A percentile compares a stretch with the other conserved stretches of the same genome.
phyloP scores from a whole-genome alignment of 352 stramenopile species.

The Peronosclerospora sorghi region DNA sequence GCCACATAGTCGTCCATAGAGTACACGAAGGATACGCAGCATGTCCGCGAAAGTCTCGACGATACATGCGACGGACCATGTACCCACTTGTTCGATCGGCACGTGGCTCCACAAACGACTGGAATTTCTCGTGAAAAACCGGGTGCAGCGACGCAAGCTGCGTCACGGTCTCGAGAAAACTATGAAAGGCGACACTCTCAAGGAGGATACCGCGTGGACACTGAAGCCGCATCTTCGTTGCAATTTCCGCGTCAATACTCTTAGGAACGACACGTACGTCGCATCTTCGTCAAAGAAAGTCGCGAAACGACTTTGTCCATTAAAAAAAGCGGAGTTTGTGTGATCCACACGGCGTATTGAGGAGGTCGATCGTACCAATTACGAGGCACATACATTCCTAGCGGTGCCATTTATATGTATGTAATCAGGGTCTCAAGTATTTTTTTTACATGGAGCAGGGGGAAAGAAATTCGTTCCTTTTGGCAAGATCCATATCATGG shows the following conservation, averaged over 20 bases:
- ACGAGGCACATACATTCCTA: too few species aligned
- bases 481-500: too few species aligned
- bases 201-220: constrained; percentile 5
- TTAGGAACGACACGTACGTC: constrained; percentile 16
- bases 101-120: constrained; percentile 1
- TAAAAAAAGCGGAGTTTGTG: too few species aligned
- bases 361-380: too few species aligned
- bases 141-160: constrained; percentile 16
- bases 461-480: too few species aligned
- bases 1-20: constrained; percentile 18
- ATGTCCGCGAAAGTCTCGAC: constrained; percentile 21
- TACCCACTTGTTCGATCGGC: constrained; percentile 1
- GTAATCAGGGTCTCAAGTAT: too few species aligned
- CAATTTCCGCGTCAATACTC: constrained; percentile 9
- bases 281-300: constrained; percentile 23
- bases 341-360: too few species aligned
- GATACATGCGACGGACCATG: constrained; percentile 5
- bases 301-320: constrained; percentile 17
- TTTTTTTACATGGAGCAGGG: too few species aligned
- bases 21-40: constrained; percentile 15
- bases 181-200: constrained; percentile 9
- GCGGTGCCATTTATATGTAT: too few species aligned
- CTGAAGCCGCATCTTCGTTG: constrained; percentile 15
- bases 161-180: constrained; percentile 12
- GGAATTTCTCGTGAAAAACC: constrained; percentile 23